Evolutionary conservation across 805 yeast genomes (phyloP).

Genomic region (Spathaspora sp.): DNA sequence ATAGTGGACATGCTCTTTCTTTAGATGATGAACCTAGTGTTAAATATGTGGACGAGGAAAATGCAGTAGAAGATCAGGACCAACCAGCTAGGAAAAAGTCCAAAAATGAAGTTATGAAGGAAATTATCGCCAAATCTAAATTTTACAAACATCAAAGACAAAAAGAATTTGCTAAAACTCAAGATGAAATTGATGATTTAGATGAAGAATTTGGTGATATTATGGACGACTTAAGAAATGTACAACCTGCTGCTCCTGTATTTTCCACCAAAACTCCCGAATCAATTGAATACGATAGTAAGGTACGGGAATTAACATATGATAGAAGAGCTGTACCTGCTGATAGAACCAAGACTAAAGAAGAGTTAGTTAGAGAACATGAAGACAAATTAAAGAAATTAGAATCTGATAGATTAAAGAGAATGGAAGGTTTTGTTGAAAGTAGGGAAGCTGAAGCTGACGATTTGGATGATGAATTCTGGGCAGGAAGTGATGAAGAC

Average conservation of each 20-base stretch:
- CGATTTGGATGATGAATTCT: slow-evolving; percentile 64
- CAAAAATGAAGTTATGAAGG: slow-evolving; percentile 83
- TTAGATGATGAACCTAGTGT: slow-evolving; percentile 44
- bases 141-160: slow-evolving; percentile 76
- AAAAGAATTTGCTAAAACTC: slow-evolving; percentile 53
- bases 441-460: slow-evolving; percentile 58
- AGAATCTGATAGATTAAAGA: slow-evolving; percentile 63
- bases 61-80: slow-evolving; percentile 12
- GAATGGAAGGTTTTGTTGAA: slow-evolving; percentile 68
- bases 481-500: slow-evolving; percentile 49
- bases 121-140: slow-evolving; percentile 78
- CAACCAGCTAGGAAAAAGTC: slow-evolving; percentile 62
- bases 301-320: slow-evolving; percentile 61
- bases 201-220: slow-evolving; percentile 74
- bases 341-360: slow-evolving; percentile 75
- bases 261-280: slow-evolving; percentile 33
- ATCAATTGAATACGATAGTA: slow-evolving; percentile 56
- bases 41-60: slow-evolving; percentile 34
- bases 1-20: slow-evolving; percentile 67
- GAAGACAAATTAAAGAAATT: slow-evolving; percentile 56
- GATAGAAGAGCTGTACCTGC: slow-evolving; percentile 80
- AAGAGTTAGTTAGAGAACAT: slow-evolving; percentile 60
- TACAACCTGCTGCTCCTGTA: slow-evolving; percentile 14
- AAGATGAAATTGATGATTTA: slow-evolving; percentile 59
- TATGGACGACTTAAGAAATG: slow-evolving; percentile 47